Conservation (phyloP, 2,329 filamentous ascomycete genomes). For the Acrocalymma vagum region DNA sequence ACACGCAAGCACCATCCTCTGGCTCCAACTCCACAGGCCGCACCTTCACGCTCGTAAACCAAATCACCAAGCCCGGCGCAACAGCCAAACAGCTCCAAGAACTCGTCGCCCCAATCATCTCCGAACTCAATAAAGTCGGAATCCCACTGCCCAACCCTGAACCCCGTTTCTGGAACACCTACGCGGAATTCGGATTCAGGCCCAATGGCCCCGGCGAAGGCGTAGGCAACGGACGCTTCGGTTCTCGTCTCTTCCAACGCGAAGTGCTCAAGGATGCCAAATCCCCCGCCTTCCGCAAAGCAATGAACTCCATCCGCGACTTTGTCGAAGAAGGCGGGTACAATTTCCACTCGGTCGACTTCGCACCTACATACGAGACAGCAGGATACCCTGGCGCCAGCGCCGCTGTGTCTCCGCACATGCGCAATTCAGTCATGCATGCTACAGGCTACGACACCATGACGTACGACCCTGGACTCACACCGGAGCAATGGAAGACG, state of each 20-base stretch:
- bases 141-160: conserved; percentile 25
- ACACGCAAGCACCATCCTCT: conserved; percentile 14
- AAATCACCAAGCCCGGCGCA: conserved; percentile 28
- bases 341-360: conserved; percentile 38
- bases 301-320: conserved; percentile 28
- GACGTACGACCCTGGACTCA: conserved; percentile 24
- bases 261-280: conserved; percentile 29
- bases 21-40: conserved; percentile 7
- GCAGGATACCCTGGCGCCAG: conserved; percentile 33
- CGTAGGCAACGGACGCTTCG: conserved; percentile 28
- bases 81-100: conserved; percentile 19
- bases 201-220: conserved; percentile 27
- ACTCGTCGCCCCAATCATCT: conserved; percentile 29
- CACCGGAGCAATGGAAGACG: conserved; percentile 27
- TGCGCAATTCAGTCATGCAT: conserved; percentile 35
- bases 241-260: conserved; percentile 42
- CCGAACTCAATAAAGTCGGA: conserved; percentile 23
- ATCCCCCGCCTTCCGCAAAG: conserved; percentile 20
- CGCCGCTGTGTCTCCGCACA: conserved; percentile 28
- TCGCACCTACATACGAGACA: conserved; percentile 25
- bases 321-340: conserved; percentile 38
- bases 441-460: conserved; percentile 33
- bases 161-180: conserved; percentile 25
- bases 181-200: conserved; percentile 23
- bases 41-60: conserved; percentile 22